These are phyloP conservation scores for Diplosphaera chodatii DNA, from an alignment of 139 green algal genomes.

Conservation along the genomic window DNA sequence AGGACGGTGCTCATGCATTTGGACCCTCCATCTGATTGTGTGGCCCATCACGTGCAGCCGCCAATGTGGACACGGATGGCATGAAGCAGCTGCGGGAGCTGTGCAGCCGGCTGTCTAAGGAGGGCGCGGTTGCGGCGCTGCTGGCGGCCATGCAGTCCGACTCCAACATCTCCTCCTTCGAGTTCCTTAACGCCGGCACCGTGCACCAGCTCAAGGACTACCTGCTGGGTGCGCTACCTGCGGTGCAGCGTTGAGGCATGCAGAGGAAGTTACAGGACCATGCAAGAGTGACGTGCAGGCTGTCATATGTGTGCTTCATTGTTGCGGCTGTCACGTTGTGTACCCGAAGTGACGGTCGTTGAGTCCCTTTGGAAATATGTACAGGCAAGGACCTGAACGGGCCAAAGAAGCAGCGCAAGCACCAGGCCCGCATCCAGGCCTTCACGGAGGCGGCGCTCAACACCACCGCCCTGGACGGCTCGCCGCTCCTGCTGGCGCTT, in stretches of 20 bases:
- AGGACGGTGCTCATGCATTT: too few relatives aligned
- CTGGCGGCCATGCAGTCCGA: slow-evolving; percentile 23
- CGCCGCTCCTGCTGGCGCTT: slow-evolving; percentile 46
- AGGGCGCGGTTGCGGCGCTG: slow-evolving; percentile 26
- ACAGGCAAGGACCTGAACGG: slow-evolving; percentile 8
- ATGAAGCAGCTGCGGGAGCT: slow-evolving; percentile 41
- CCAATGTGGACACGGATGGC: slow-evolving; percentile 33
- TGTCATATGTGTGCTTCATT: too few relatives aligned
- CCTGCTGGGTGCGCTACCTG: slow-evolving; percentile 48
- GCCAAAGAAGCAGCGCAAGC: slow-evolving; percentile 11
- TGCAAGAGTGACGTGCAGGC: too few relatives aligned
- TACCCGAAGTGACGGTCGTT: too few relatives aligned
- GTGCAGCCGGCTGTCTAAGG: slow-evolving; percentile 22
- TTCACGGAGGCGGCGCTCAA: slow-evolving; percentile 43
- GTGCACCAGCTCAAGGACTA: slow-evolving; percentile 59
- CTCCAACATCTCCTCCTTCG: slow-evolving; percentile 77
- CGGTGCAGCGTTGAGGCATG: too few relatives aligned
- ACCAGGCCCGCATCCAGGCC: slow-evolving; percentile 47
- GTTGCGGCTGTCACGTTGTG: too few relatives aligned
- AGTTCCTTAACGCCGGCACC: slow-evolving; percentile 79
- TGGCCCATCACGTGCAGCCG: background rate
- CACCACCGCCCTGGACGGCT: slow-evolving; percentile 10
- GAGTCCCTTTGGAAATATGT: too few relatives aligned
- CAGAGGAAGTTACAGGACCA: too few relatives aligned
- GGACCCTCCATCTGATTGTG: too few relatives aligned